A percentile compares a stretch with the other conserved stretches of the same genome.
Conservation (phyloP, 2,329 filamentous ascomycete genomes). For the Trichoderma citrinoviride region DNA sequence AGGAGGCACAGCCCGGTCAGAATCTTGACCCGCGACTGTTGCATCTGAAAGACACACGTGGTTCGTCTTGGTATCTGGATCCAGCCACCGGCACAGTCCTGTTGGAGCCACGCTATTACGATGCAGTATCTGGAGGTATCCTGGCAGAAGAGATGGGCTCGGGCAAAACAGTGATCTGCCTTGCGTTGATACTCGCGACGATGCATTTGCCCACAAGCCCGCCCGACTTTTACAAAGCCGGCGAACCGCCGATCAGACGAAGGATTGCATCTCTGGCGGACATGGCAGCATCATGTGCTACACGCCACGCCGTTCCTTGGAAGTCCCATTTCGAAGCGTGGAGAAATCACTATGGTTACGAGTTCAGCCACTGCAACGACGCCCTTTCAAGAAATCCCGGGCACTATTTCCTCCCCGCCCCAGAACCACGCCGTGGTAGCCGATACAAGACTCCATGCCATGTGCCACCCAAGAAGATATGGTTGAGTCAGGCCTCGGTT, state of each 20-base stretch:
- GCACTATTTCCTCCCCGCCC: slow-evolving; percentile 55
- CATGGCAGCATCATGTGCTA: slow-evolving; percentile 71
- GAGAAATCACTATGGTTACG: slow-evolving; percentile 43
- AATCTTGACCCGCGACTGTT: slow-evolving; percentile 73
- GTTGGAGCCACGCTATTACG: slow-evolving; percentile 68
- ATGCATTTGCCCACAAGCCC: slow-evolving; percentile 64
- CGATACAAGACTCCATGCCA: slow-evolving; percentile 24
- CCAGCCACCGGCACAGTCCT: slow-evolving; percentile 60
- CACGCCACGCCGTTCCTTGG: slow-evolving; percentile 68
- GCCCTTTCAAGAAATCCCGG: slow-evolving; percentile 58
- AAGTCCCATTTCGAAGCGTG: slow-evolving; percentile 58
- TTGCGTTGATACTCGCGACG: slow-evolving; percentile 74
- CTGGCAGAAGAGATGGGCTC: slow-evolving; percentile 77
- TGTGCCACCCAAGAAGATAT: slow-evolving; percentile 51
- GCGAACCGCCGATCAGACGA: slow-evolving; percentile 39
- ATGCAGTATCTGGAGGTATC: slow-evolving; percentile 72
- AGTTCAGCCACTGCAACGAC: slow-evolving; percentile 53
- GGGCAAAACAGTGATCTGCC: slow-evolving; percentile 85
- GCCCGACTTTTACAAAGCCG: slow-evolving; percentile 57
- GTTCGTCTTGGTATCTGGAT: slow-evolving; percentile 67
- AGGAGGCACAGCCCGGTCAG: slow-evolving; percentile 64
- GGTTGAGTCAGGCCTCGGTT: slow-evolving; percentile 67
- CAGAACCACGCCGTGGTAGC: slow-evolving; percentile 35
- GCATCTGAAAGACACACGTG: slow-evolving; percentile 57
- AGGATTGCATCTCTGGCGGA: slow-evolving; percentile 64